phyloP scores from a whole-genome alignment of 768 basidiomycete species.

The Pisolithus sp. region DNA sequence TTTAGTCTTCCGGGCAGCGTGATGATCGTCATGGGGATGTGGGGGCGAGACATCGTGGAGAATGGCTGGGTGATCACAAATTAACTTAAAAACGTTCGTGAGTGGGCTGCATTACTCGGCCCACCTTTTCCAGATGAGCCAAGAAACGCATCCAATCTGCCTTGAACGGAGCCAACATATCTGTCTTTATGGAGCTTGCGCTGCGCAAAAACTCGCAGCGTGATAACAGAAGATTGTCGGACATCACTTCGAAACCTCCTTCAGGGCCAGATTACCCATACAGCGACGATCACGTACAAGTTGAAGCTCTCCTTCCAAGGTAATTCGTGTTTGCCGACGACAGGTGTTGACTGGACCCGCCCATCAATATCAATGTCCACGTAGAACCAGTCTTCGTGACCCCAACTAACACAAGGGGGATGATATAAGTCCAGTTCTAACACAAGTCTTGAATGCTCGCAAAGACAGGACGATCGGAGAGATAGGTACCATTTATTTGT shows the following conservation, averaged over 20 bases:
- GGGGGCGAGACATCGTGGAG: background rate
- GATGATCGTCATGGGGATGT: background rate
- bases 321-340: background rate
- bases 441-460: background rate
- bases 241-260: slow-evolving; percentile 1
- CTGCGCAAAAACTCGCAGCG: slow-evolving; percentile 5
- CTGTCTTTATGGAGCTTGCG: slow-evolving; percentile 2
- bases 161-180: slow-evolving; percentile 5
- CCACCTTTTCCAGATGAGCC: background rate
- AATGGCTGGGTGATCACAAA: background rate
- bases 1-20: background rate
- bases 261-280: background rate
- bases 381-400: slow-evolving; percentile 4
- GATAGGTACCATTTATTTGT: background rate
- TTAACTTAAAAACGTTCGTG: background rate
- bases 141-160: background rate
- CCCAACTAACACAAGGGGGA: background rate
- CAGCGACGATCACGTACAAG: background rate
- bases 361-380: slow-evolving; percentile 1
- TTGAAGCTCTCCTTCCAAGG: slow-evolving; percentile 1
- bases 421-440: slow-evolving; percentile 1
- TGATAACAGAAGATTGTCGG: slow-evolving; percentile 1
- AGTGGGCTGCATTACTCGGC: background rate
- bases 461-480: background rate
- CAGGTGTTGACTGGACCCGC: background rate